Base-by-base conservation (phyloP, 306 rosid species). In the Cyamopsis tetragonoloba region DNA sequence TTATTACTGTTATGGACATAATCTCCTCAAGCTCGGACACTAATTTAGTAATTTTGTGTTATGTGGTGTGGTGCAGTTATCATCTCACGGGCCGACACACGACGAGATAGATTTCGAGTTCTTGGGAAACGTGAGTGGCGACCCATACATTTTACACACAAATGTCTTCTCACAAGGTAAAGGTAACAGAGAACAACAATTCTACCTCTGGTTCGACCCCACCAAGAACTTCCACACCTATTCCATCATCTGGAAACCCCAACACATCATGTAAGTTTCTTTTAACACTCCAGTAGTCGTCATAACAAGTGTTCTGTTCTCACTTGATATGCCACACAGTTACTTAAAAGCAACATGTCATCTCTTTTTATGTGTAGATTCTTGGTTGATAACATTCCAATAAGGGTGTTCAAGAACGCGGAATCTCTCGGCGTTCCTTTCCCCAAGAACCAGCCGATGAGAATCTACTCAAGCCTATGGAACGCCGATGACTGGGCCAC, bases 31-130 rank as follows among this genome's bases (percentile, higher is more conserved):
- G n/a, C n/a, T n/a, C n/a, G n/a, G n/a, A n/a, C n/a, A n/a, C n/a
- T n/a, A n/a, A n/a, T n/a, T n/a, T n/a, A n/a, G n/a, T n/a, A n/a
- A n/a, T n/a, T n/a, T n/a, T n/a, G n/a, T n/a, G n/a, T n/a, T n/a
- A 11, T 62, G 12, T 28, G 39, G 17, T 37, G 14, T 63, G 66
- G 55, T 78, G 78, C 80, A 89, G 96, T 64, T 89, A 30, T 89
- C 96, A 26, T 89, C 96, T 20, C 76, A 86, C 54, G 96, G 96
- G 2, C 79, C 87, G 19, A 81, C 85, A 4, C 95, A 91, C n/a
- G 97, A 91, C 14, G 97, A 91, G 47, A 91, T 91, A 54, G 96
- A 91, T 82, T 91, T 88, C 27, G 97, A 91, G 62, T 91, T 91
- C 64, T 81, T 91, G 83, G 97, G 97, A 39, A 91, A 91, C 49